Evolutionary conservation across 192 early-diverging fungal species (phyloP), one percentile per base, ranked within the genome.

Genomic region (Globomyces pollinis-pini): DNA sequence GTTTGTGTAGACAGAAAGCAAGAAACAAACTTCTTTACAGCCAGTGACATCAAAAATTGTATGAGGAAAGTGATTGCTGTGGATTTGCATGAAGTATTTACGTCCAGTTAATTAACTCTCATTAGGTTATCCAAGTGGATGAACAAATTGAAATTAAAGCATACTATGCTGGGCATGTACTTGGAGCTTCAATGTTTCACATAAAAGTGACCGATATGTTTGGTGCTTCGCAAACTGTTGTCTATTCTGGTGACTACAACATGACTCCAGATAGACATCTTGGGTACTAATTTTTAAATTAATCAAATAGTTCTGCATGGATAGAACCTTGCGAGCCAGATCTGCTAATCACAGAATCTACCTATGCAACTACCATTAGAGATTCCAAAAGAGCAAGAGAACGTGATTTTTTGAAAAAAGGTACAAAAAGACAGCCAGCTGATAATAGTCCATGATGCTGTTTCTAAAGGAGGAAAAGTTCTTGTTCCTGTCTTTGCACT

Each of bases 181-280:
- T 99, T 29, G 96, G 96, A 1, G 96, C 96, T 0, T 93, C 92
- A 29, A 97, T 99, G 96, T 99, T 94, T 62, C 75, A 93, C 47
- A 84, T 96, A 24, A 83, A 41, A 41, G 15, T 26, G 0, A 35
- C 18, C 16, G 26, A 55, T 55, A 87, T 63, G 81, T 79, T 43
- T 76, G 90, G 36, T n/a, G 53, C 63, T 23, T 23, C 6, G 4
- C 21, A 69, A 38, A 61, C 41, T 63, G 81, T 91, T 20, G 83
- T 99, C 7, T 99, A 99, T 70, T 97, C 96, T 1, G 96, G 96
- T 32, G 96, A 99, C 67, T 99, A 96, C 71, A 96, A 94, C 41
- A 91, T 95, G 62, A 96, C 96, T 64, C 93, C 96, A 54, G 96
- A 99, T 75, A 79, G 96, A 9, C 96, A 99, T 67, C 67, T 99